These are phyloP conservation scores for Pleurotus tuber-regium DNA, from an alignment of 768 basidiomycete genomes.

Conservation along the genomic window DNA sequence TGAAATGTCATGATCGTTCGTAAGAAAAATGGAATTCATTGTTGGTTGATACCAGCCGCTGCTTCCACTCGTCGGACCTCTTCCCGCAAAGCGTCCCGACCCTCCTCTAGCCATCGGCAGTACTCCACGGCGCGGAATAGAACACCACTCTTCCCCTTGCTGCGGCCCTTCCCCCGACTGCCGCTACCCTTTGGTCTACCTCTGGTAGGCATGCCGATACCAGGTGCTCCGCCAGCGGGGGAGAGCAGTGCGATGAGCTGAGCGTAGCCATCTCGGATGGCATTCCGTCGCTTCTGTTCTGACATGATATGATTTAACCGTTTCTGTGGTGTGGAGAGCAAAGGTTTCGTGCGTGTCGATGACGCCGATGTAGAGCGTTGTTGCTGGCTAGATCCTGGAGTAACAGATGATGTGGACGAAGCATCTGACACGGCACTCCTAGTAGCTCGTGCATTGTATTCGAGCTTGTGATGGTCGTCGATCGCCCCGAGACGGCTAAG, in stretches of 20 bases:
- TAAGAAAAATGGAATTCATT: constrained; percentile 6
- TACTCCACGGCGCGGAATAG: constrained; percentile 87
- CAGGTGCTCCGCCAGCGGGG: constrained; percentile 66
- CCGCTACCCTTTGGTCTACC: constrained; percentile 82
- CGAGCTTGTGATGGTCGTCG: constrained; percentile 16
- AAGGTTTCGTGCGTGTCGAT: constrained; percentile 49
- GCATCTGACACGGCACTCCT: constrained; percentile 28
- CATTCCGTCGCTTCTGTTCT: constrained; percentile 90
- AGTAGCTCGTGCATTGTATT: too few relatives aligned
- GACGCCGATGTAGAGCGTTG: not conserved
- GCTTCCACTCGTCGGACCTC: constrained; percentile 71
- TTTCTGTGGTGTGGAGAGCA: constrained; percentile 83
- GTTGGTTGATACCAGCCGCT: constrained; percentile 53
- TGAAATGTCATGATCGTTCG: not conserved
- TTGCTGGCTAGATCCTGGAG: constrained; percentile 13
- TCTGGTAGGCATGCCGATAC: constrained; percentile 71
- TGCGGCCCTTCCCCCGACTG: constrained; percentile 59
- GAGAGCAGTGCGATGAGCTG: constrained; percentile 81
- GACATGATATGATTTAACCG: constrained; percentile 93
- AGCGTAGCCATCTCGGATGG: constrained; percentile 87
- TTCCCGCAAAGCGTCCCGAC: constrained; percentile 61
- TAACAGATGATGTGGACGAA: constrained; percentile 19
- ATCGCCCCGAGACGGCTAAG: not conserved
- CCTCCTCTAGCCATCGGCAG: constrained; percentile 83
- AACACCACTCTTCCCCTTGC: constrained; percentile 88